These are phyloP conservation scores for Larix kaempferi DNA, from an alignment of 75 land plant species.

Conservation along the genomic window DNA sequence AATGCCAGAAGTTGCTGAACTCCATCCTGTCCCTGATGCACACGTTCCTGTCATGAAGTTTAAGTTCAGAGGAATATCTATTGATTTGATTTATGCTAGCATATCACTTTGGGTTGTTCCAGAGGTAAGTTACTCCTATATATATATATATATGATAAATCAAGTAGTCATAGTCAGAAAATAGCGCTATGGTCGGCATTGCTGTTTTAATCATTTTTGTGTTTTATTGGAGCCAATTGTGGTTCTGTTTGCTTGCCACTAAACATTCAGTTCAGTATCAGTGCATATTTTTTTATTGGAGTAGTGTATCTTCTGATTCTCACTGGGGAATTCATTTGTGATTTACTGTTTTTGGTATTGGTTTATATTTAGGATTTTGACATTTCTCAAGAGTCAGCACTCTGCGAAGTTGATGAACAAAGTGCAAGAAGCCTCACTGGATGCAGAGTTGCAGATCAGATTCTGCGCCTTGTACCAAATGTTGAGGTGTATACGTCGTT, in stretches of 20 bases:
- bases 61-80: conserved; percentile 43
- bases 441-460: conserved; percentile 53
- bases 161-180: neutral
- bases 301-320: no score
- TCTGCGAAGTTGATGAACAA: conserved; percentile 43
- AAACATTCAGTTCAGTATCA: no score
- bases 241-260: no score
- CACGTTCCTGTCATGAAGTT: conserved; percentile 55
- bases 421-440: conserved; percentile 51
- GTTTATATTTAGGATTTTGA: conserved; percentile 33
- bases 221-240: no score
- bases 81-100: conserved; percentile 50
- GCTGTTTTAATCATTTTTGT: no score
- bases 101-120: conserved; percentile 45
- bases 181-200: no score
- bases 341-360: no score
- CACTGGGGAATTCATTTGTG: no score
- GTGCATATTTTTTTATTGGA: no score
- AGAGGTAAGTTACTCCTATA: conserved; percentile 22
- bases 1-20: conserved; percentile 43
- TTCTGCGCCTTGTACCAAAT: conserved; percentile 43
- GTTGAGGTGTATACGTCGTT: conserved; percentile 13
- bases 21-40: conserved; percentile 54
- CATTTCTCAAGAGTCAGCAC: conserved; percentile 40
- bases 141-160: neutral